Conservation (phyloP, 257 asterid species). For the Plantago ovata region DNA sequence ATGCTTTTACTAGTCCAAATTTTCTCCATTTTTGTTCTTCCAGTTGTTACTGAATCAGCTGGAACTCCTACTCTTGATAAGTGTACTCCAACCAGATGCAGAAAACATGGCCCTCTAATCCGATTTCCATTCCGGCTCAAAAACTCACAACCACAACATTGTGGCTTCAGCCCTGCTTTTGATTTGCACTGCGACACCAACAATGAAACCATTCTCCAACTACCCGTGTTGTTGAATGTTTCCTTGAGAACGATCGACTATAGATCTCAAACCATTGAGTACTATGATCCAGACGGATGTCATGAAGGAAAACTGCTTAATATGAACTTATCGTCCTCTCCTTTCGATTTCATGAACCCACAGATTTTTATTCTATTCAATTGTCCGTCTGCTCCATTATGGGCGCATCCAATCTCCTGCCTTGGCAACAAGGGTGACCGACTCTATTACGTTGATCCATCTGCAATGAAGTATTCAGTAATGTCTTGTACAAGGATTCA, state of each 20-base stretch:
- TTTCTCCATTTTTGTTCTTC: too few species aligned
- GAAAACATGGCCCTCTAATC: slow-evolving; percentile 31
- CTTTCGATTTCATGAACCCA: slow-evolving; percentile 12
- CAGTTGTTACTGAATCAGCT: too few species aligned
- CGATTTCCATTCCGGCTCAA: slow-evolving; percentile 40
- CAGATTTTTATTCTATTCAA: slow-evolving; percentile 22
- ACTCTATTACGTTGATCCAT: too few species aligned
- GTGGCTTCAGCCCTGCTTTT: slow-evolving; percentile 39
- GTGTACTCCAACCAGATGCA: slow-evolving; percentile 37
- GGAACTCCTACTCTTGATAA: slow-evolving; percentile 15
- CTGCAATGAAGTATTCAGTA: too few species aligned
- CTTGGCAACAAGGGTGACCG: too few species aligned
- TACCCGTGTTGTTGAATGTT: slow-evolving; percentile 25
- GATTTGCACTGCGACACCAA: slow-evolving; percentile 29
- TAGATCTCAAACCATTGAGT: neutral
- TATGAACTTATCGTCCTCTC: slow-evolving; percentile 22
- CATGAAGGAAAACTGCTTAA: slow-evolving; percentile 4
- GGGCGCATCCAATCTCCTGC: neutral
- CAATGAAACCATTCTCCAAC: slow-evolving; percentile 14
- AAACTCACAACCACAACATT: slow-evolving; percentile 22
- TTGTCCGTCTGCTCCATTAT: slow-evolving; percentile 18
- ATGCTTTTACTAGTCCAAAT: too few species aligned
- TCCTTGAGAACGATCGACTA: slow-evolving; percentile 15
- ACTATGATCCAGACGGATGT: slow-evolving; percentile 12
- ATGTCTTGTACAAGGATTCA: too few species aligned